Percentiles rank a stretch among this genome's conserved stretches.
Evolutionary conservation across 2,329 filamentous ascomycete genomes (phyloP).

Genomic region (Cordyceps cicadae): DNA sequence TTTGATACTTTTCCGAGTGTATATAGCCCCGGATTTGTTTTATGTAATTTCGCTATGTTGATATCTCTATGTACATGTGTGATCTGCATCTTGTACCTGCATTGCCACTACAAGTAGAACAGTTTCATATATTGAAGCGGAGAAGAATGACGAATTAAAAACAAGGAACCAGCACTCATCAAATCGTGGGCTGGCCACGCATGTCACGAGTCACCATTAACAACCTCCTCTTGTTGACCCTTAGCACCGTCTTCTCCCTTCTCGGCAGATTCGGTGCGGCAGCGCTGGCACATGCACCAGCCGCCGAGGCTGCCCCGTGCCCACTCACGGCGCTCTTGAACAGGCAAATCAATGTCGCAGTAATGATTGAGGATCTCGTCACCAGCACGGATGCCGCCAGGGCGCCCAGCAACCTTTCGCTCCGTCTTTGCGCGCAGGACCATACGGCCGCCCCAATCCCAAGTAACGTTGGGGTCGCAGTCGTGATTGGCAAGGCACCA

Average conservation of each 20-base stretch:
- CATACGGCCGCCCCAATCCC: slow-evolving; percentile 85
- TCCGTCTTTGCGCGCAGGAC: slow-evolving; percentile 56
- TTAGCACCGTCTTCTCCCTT: background rate
- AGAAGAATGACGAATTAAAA: too few relatives aligned
- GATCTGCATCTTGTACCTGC: background rate
- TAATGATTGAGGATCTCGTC: slow-evolving; percentile 93
- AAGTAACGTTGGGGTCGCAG: slow-evolving; percentile 88
- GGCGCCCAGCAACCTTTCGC: slow-evolving; percentile 41
- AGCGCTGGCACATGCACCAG: slow-evolving; percentile 78
- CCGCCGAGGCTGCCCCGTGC: slow-evolving; percentile 80
- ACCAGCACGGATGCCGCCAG: slow-evolving; percentile 61
- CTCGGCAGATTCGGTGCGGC: slow-evolving; percentile 57
- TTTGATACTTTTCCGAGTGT: background rate
- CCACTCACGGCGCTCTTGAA: slow-evolving; percentile 81
- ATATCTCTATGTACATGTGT: background rate
- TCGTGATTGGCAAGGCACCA: slow-evolving; percentile 97
- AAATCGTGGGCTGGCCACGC: background rate
- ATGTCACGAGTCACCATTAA: background rate
- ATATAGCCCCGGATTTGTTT: background rate
- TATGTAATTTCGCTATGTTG: background rate
- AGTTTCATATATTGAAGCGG: background rate
- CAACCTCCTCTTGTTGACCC: background rate
- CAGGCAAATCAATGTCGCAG: slow-evolving; percentile 72
- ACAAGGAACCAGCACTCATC: too few relatives aligned
- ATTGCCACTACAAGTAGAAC: background rate